phyloP scores from a whole-genome alignment of 106 monocot species.

The Platanthera zijinensis region DNA sequence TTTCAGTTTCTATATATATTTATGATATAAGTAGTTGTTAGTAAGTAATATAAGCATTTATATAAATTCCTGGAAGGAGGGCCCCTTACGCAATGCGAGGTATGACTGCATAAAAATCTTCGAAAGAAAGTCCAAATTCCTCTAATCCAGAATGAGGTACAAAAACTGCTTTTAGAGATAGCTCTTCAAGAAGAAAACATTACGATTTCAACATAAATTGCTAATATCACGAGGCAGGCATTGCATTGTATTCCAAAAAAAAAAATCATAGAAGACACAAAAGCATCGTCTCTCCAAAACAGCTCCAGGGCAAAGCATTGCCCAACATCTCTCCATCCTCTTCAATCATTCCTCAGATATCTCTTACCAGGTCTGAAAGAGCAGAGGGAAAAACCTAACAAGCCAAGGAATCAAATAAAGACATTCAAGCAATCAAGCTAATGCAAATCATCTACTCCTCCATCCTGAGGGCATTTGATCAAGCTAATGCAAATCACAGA shows the following conservation, averaged over 20 bases:
- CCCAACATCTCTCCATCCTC: neutral
- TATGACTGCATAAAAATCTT: too few relatives aligned
- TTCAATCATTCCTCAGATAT: neutral
- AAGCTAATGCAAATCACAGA: neutral
- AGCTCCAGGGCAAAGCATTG: neutral
- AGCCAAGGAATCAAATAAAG: neutral
- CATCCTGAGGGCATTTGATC: conserved; percentile 60
- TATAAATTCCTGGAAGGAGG: too few relatives aligned
- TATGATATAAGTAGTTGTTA: too few relatives aligned
- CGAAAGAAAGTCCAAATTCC: too few relatives aligned
- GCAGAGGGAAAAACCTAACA: conserved; percentile 1
- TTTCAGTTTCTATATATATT: too few relatives aligned
- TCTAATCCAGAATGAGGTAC: too few relatives aligned
- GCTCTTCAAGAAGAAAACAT: too few relatives aligned
- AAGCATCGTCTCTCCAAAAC: neutral
- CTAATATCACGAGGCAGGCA: neutral
- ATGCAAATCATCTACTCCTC: conserved; percentile 39
- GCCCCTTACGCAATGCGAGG: too few relatives aligned
- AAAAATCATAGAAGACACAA: neutral
- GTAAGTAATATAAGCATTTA: too few relatives aligned
- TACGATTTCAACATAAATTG: too few relatives aligned
- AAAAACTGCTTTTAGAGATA: too few relatives aligned
- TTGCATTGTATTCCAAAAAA: neutral
- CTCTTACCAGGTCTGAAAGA: neutral
- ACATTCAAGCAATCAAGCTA: conserved; percentile 10